Evolutionary conservation across 2,329 filamentous ascomycete genomes (phyloP), one percentile per base, ranked within the genome.

Genomic region (Trichoderma sp.): DNA sequence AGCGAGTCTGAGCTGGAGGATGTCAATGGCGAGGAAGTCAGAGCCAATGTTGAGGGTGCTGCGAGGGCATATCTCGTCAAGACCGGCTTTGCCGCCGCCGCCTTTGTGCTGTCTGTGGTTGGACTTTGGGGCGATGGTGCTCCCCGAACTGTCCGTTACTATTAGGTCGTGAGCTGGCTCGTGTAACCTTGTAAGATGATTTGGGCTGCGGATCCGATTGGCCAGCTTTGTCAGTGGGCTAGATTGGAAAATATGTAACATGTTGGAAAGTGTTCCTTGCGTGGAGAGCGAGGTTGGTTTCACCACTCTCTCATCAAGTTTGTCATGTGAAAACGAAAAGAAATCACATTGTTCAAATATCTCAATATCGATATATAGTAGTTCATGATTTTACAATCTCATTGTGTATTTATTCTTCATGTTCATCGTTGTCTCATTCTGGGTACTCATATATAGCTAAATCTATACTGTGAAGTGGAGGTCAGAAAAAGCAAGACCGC

Each of bases 91-190:
- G 84, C 87, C 3, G 86, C 86, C 4, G 71, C 88, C 57, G 89
- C 86, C 4, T 91, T 92, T 79, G 80, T 84, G 69, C 86, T 92
- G 83, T 86, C 89, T 24, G 84, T 91, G 21, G 81, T 91, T 43
- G 90, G 90, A 18, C 87, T 92, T 76, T 92, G 90, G 89, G 90
- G 89, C 6, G 90, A 91, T 78, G 88, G 89, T 30, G 83, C 82
- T 24, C 76, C 81, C 26, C 78, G 80, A 74, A 74, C 80, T 53
- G 76, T 78, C 76, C 81, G 53, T 76, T 67, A 61, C 32, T 68
- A 72, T 51, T 71, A 60, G 26, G 61, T 36, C 51, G 39, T 28
- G 65, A 57, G 28, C 60, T 65, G 58, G 71, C 51, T 28, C 21
- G 24, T 65, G 58, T 56, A 63, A 67, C 30, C 39, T 58, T 67